Base-by-base conservation (phyloP, 495 filamentous ascomycete genomes). In the Aspergillus avenaceus region DNA sequence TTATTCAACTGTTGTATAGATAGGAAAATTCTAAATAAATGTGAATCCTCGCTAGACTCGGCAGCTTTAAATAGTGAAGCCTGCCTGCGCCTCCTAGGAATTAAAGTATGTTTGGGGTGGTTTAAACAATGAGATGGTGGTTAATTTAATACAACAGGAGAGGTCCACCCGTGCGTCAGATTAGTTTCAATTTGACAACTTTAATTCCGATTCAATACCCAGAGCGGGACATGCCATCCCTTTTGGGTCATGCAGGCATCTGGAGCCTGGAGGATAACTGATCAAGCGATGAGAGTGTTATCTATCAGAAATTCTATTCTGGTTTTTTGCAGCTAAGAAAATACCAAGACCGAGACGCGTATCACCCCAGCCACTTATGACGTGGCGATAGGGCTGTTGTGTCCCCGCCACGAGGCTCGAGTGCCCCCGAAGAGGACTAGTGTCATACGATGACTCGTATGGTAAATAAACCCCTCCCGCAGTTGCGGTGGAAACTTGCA, bases 371-470 rank as follows among this genome's bases (percentile, higher is more conserved):
- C 53, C 48, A 52, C 49, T 26, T 45, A 29, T 52, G 54, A 56
- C 54, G 54, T 56, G 54, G 54, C 49, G 54, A 45, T 52, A 52
- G 44, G 49, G 49, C 54, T 56, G 56, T 24, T 42, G 44, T 14
- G 31, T 42, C 41, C 40, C 52, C 46, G 41, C 52, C 52, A 54
- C 46, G 56, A 56, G 46, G 49, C 42, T 45, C 44, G 28, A 34
- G 27, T 48, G 14, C 25, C 9, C 55, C 50, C 11, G 34, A 41
- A n/a, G 4, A 8, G 47, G 55, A 26, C 29, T 53, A 58, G 50
- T n/a, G 8, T n/a, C 16, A 13, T 43, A 42, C 31, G 32, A 36
- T 14, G 32, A 36, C 32, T 36, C 32, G 32, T 36, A 36, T 16
- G 32, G 32, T 16, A 36, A n/a, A 36, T 26, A 11, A 26, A 18